Evolutionary conservation across 768 basidiomycete genomes (phyloP), one percentile per base, ranked within the genome.

Genomic region (Kwoniella dejecticola): DNA sequence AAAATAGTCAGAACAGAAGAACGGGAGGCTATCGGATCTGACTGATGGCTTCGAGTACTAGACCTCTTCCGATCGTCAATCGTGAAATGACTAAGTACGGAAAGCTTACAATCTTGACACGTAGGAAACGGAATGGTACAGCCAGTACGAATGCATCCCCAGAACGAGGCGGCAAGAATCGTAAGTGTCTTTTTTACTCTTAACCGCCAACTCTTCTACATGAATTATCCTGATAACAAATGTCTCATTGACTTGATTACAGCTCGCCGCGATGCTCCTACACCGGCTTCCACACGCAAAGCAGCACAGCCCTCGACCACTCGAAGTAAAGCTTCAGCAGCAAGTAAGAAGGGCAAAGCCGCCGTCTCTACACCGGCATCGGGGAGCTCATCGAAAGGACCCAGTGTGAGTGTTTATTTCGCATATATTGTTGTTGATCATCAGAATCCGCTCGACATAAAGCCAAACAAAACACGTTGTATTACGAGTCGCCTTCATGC

Each of bases 321-420:
- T 1, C 48, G 48, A 30, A 50, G 48, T 50, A 50, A 31, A 33
- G 48, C 48, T n/a, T 7, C 48, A 50, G 23, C 23, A 11, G 19
- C 27, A 13, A 53, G 36, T 7, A 53, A 53, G 36, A 53, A 53
- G 29, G n/a, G 17, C 36, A 26, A 4, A n/a, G 24, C 27, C 13
- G 24, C 27, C 13, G 44, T 23, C 1, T 15, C 40, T 30, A 12
- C 31, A 11, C 41, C 59, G 19, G 33, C 33, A 36, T 7, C 15
- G 15, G 33, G 7, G 33, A 36, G 33, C 15, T 26, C 59, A 24
- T 54, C 60, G 0, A 63, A 67, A 26, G 60, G 60, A 23, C 69
- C 66, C 17, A 71, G 69, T 59, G 69, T 71, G 52, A 71, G 69
- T 65, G 3, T 15, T 0, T 11, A 15, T 26, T 29, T 10, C 27